Conservation (phyloP, 2,329 filamentous ascomycete species). For the Colletotrichum limetticola region DNA sequence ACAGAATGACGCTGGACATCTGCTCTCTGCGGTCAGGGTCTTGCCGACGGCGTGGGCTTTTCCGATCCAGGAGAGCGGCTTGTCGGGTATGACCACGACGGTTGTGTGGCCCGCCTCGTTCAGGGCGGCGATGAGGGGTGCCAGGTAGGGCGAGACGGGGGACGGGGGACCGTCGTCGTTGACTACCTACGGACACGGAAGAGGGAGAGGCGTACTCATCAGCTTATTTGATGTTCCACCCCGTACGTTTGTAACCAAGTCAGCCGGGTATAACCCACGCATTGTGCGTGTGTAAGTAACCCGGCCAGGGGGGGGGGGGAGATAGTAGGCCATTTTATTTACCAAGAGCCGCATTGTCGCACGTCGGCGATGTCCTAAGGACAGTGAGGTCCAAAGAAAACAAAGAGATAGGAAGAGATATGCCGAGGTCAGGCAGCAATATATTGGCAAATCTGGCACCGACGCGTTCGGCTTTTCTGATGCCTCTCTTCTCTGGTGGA, state of each 20-base stretch:
- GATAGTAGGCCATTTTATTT: not conserved
- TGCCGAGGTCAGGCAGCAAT: not conserved
- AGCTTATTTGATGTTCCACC: too few relatives aligned
- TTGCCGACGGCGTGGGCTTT: constrained; percentile 80
- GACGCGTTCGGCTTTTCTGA: not conserved
- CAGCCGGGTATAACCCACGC: not conserved
- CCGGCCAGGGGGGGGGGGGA: not conserved
- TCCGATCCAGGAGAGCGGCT: constrained; percentile 80
- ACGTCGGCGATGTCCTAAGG: constrained; percentile 20
- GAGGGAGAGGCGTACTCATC: constrained; percentile 8
- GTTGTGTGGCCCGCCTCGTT: constrained; percentile 72
- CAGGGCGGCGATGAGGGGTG: constrained; percentile 63
- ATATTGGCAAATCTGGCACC: not conserved
- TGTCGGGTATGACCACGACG: constrained; percentile 76
- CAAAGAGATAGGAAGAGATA: not conserved
- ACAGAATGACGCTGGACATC: constrained; percentile 28
- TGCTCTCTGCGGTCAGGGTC: constrained; percentile 55
- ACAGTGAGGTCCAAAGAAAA: not conserved
- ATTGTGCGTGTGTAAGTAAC: not conserved
- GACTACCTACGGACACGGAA: constrained; percentile 41
- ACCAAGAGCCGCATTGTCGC: constrained; percentile 34
- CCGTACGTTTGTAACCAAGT: not conserved
- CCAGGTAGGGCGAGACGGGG: constrained; percentile 68
- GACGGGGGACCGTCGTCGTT: constrained; percentile 71
- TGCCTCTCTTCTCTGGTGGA: not conserved